Percentiles rank a stretch among this genome's conserved stretches.
phyloP scores from a whole-genome alignment of 2,329 filamentous ascomycete species.

The Fusarium guadeloupense region DNA sequence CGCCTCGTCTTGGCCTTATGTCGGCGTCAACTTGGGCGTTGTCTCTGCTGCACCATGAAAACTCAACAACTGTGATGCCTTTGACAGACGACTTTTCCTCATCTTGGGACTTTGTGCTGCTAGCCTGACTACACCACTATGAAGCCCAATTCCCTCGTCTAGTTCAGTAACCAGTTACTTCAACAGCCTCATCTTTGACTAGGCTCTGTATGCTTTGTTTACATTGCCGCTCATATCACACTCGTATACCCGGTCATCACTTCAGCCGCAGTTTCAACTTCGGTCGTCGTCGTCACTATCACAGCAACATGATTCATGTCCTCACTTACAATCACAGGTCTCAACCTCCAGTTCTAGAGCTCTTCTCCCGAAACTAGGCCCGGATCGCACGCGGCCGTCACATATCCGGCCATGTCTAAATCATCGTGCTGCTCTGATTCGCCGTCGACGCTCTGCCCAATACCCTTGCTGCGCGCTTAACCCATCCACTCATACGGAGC shows the following conservation, averaged over 20 bases:
- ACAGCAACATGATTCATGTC: conserved; percentile 19
- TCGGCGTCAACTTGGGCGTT: neutral
- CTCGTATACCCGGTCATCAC: conserved; percentile 14
- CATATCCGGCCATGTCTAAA: conserved; percentile 17
- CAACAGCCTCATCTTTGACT: conserved; percentile 6
- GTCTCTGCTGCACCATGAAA: neutral
- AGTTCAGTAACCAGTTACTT: conserved; percentile 1
- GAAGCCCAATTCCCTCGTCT: neutral
- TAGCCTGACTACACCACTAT: conserved; percentile 11
- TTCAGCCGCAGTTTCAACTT: conserved; percentile 17
- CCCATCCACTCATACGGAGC: conserved; percentile 19
- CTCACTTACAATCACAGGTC: conserved; percentile 10
- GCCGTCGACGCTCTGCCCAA: conserved; percentile 20
- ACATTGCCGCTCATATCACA: conserved; percentile 6
- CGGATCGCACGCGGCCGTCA: conserved; percentile 29
- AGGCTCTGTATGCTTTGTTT: neutral
- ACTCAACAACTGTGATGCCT: neutral
- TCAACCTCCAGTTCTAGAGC: conserved; percentile 9
- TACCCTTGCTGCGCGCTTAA: conserved; percentile 38
- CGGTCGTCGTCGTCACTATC: conserved; percentile 13
- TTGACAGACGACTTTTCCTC: neutral
- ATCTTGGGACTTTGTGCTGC: conserved; percentile 17
- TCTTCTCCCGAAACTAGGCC: conserved; percentile 31
- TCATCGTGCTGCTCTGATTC: conserved; percentile 27
- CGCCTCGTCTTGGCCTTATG: conserved; percentile 17